A percentile compares a stretch with the other conserved stretches of the same genome.
Conservation (phyloP, 1,139 yeast species). For the Eremothecium sinecaudum region DNA sequence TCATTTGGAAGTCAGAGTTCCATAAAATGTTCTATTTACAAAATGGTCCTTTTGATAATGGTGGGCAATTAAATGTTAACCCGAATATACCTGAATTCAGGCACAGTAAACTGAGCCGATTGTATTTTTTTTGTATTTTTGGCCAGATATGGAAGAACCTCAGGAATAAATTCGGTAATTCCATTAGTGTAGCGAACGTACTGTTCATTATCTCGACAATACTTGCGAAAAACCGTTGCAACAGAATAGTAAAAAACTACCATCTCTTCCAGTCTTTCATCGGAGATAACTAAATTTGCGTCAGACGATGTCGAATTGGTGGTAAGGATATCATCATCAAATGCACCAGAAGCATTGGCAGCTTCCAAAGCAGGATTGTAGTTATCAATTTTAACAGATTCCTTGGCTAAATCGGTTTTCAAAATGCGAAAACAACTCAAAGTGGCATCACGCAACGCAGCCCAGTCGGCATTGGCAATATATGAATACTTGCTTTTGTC, state of each 20-base stretch:
- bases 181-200: constrained; percentile 35
- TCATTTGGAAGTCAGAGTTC: too few species aligned
- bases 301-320: too few species aligned
- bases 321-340: constrained; percentile 23
- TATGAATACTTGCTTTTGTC: constrained; percentile 48
- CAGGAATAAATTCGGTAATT: constrained; percentile 35
- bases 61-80: too few species aligned
- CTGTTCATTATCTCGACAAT: constrained; percentile 39
- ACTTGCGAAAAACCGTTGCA: constrained; percentile 42
- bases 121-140: too few species aligned
- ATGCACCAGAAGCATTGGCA: constrained; percentile 33
- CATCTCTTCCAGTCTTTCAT: too few species aligned
- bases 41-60: too few species aligned
- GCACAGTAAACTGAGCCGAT: too few species aligned
- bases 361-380: constrained; percentile 31
- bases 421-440: constrained; percentile 37
- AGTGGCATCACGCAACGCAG: constrained; percentile 73
- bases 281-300: too few species aligned
- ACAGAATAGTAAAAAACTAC: constrained; percentile 57
- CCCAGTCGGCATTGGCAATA: constrained; percentile 82
- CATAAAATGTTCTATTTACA: too few species aligned
- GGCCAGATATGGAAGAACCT: constrained; percentile 33
- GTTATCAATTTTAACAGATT: constrained; percentile 6
- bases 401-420: background rate
- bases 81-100: too few species aligned